Evolutionary conservation across 1,284 basidiomycete species (phyloP).

Genomic region (Austroboletus sp.): DNA sequence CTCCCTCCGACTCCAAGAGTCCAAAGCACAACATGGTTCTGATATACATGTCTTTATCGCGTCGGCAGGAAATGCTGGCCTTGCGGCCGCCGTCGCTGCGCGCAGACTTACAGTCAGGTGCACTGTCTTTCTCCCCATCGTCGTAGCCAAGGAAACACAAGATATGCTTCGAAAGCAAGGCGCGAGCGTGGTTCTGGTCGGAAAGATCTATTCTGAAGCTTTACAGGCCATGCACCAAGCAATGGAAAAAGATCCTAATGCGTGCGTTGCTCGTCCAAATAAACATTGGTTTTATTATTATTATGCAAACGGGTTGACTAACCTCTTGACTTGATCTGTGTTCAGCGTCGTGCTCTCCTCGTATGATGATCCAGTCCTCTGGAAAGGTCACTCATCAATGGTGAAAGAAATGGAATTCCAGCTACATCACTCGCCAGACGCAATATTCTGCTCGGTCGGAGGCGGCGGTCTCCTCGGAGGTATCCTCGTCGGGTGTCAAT

Average conservation of each 20-base stretch:
- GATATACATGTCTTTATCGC: conserved; percentile 57
- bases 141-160: conserved; percentile 43
- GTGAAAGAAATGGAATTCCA: conserved; percentile 55
- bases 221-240: conserved; percentile 43
- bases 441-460: conserved; percentile 70
- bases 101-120: conserved; percentile 49
- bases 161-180: conserved; percentile 46
- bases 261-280: conserved; percentile 41
- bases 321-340: neutral
- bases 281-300: too few relatives aligned
- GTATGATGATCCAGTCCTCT: conserved; percentile 60
- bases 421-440: conserved; percentile 52
- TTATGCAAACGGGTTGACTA: neutral
- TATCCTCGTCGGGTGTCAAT: conserved; percentile 56
- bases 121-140: conserved; percentile 59
- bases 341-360: conserved; percentile 58
- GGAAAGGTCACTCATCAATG: conserved; percentile 70
- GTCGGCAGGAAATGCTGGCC: conserved; percentile 67
- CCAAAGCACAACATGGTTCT: conserved; percentile 44
- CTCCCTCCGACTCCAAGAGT: conserved; percentile 52
- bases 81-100: conserved; percentile 61
- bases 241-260: conserved; percentile 40
- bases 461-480: conserved; percentile 67
- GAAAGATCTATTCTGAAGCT: conserved; percentile 53
- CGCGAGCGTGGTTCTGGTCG: conserved; percentile 50